Base-by-base conservation (phyloP, 306 rosid genomes). In the Vigna trinervia region DNA sequence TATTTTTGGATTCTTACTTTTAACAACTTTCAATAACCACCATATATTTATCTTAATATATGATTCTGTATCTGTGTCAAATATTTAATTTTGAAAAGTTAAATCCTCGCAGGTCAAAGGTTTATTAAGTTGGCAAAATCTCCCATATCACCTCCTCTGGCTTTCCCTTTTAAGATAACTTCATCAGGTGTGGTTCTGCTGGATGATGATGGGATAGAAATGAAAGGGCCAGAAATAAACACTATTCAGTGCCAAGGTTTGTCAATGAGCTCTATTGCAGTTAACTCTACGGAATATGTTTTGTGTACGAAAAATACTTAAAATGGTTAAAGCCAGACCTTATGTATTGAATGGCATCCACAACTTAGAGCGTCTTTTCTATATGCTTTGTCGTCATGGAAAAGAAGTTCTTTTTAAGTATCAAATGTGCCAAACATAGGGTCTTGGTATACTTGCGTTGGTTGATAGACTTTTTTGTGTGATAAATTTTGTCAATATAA, bases 61-160 rank as follows among this genome's bases (percentile, higher is more conserved):
- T 65, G 71, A 74, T 65, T 79, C 12, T 43, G 48, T 59, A 6
- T 63, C 12, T 67, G 59, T 26, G 52, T 47, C 17, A 43, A 48
- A 52, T 15, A 53, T 47, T 62, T 79, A 57, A 75, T 47, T 78
- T 38, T 69, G 43, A 32, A 64, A 60, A 45, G 77, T 68, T 59
- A 64, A 38, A 64, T 81, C 79, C 84, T 81, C 57, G 78, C 86
- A 94, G 97, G 90, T 74, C 86, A 87, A 75, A 88, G 92, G 83
- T 90, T 86, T 80, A 89, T 94, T 50, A 94, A 92, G 84, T 67
- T 92, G 78, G 93, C 97, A 23, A 94, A 94, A 77, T 91, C 97
- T 75, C 97, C 97, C 14, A 70, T 94, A 38, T 92, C 98, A 28
- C 89, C 98, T 9, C 92, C 96, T 43, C 80, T 90, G 53, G 88